Evolutionary conservation across 2,329 filamentous ascomycete species (phyloP).

Genomic region (Ilyonectria robusta): DNA sequence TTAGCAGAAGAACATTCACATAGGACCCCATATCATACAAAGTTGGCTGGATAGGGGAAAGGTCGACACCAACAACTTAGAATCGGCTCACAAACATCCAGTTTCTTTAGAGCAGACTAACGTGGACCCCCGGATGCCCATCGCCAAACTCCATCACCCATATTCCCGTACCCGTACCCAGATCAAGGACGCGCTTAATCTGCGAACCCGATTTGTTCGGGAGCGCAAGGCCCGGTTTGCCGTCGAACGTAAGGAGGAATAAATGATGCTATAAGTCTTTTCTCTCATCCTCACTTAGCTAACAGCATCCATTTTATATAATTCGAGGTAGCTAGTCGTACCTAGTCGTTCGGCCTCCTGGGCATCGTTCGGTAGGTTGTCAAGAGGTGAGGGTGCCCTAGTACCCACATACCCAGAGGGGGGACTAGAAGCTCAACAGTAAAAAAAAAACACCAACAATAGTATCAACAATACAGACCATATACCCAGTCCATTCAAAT

Average conservation of each 20-base stretch:
- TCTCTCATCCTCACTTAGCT: not conserved
- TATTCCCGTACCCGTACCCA: conserved; percentile 28
- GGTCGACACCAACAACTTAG: conserved; percentile 24
- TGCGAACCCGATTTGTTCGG: not conserved
- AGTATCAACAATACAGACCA: no score
- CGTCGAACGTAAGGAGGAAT: conserved; percentile 17
- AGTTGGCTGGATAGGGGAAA: conserved; percentile 20
- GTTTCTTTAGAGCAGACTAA: not conserved
- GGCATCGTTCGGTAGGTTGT: conserved; percentile 10
- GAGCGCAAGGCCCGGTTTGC: conserved; percentile 9
- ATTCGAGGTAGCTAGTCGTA: not conserved
- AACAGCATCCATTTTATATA: not conserved
- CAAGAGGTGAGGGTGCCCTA: no score
- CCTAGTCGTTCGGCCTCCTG: conserved; percentile 9
- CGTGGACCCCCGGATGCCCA: conserved; percentile 24
- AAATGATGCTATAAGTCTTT: conserved; percentile 24
- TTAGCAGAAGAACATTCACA: not conserved
- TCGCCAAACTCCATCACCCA: conserved; percentile 31
- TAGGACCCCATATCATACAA: conserved; percentile 14
- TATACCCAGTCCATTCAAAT: no score
- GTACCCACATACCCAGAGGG: no score
- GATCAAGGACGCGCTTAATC: conserved; percentile 16
- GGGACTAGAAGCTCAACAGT: no score
- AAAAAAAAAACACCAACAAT: no score
- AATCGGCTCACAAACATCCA: not conserved